Conservation (phyloP, 495 filamentous ascomycete genomes). For the Aspergillus biplanus region DNA sequence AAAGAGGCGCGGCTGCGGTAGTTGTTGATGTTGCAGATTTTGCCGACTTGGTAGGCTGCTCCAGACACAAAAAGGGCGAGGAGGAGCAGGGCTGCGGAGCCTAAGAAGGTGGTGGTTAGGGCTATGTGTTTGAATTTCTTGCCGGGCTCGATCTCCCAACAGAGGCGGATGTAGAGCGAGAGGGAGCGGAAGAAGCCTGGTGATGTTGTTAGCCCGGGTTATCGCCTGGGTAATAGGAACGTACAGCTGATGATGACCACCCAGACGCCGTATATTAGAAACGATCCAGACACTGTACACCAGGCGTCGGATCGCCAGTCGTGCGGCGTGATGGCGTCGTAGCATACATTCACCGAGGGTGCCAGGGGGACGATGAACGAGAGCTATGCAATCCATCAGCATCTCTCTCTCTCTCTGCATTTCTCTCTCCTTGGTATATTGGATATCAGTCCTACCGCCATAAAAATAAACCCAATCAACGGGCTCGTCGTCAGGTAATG, state of each 20-base stretch:
- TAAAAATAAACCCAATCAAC: not conserved
- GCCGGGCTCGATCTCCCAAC: not conserved
- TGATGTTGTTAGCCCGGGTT: not conserved
- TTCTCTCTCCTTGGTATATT: too few species aligned
- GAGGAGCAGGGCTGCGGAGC: not conserved
- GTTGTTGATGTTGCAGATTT: slow-evolving; percentile 1
- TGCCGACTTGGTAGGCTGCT: not conserved
- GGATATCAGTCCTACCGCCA: not conserved
- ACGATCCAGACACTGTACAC: not conserved
- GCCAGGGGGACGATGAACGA: not conserved
- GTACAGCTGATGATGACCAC: not conserved
- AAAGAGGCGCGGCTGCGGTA: not conserved
- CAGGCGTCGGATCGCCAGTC: not conserved
- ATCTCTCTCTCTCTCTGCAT: too few species aligned
- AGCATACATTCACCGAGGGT: not conserved
- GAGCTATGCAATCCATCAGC: not conserved
- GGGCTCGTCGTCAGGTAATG: slow-evolving; percentile 1
- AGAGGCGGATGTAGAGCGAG: not conserved
- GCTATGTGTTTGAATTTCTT: not conserved
- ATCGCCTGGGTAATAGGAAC: not conserved
- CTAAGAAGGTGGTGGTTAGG: not conserved
- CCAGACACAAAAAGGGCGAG: not conserved
- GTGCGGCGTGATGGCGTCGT: not conserved
- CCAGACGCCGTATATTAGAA: not conserved
- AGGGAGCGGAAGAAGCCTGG: slow-evolving; percentile 1